phyloP scores from a whole-genome alignment of 768 basidiomycete species.

The Termitomyces sp. region DNA sequence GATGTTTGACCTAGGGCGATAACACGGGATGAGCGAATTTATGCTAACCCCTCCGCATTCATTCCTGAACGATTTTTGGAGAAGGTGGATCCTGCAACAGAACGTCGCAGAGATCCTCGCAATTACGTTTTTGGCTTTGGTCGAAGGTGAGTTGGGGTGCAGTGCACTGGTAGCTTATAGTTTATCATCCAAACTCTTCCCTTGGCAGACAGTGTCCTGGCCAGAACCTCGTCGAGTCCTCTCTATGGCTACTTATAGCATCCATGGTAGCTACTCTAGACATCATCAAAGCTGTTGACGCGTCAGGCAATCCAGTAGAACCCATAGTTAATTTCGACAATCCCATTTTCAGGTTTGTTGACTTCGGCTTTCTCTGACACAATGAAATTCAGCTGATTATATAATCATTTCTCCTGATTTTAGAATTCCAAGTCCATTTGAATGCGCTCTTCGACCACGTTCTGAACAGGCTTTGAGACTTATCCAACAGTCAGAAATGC shows the following conservation, averaged over 20 bases:
- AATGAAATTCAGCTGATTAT: neutral
- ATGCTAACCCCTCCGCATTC: constrained; percentile 44
- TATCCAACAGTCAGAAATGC: constrained; percentile 27
- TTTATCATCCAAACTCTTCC: neutral
- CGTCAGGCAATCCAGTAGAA: constrained; percentile 37
- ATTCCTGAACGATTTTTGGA: constrained; percentile 47
- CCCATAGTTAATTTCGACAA: constrained; percentile 53
- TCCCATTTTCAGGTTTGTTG: constrained; percentile 51
- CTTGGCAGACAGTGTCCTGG: constrained; percentile 55
- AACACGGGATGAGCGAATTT: constrained; percentile 44
- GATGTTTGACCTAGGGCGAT: constrained; percentile 30
- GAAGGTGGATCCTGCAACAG: constrained; percentile 20
- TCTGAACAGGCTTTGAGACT: constrained; percentile 37
- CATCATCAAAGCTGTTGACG: constrained; percentile 45
- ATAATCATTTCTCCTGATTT: neutral
- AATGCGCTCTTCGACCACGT: constrained; percentile 44
- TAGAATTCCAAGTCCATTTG: constrained; percentile 43
- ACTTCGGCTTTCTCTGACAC: neutral
- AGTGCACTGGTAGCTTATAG: neutral
- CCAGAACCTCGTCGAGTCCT: constrained; percentile 53
- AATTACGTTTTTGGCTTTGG: constrained; percentile 36
- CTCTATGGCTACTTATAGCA: constrained; percentile 53
- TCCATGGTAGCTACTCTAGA: constrained; percentile 54
- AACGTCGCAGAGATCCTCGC: constrained; percentile 23
- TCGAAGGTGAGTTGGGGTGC: constrained; percentile 25